Conservation (phyloP, 176 grass and related monocot genomes). For the sorghum (Sorghum bicolor) region Sorghum_bicolor_NCBIv3 NC_012875.2:56136001-56136500, state of each 20-base stretch:
- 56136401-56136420: neutral
- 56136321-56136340: neutral
- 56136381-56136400: neutral
- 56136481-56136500: neutral
- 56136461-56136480: neutral
- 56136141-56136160: neutral
- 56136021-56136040: neutral
- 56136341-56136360: neutral
- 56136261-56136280: neutral
- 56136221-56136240: neutral
- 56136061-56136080: neutral
- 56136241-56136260: neutral
- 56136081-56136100: conserved; percentile 28
- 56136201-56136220: neutral
- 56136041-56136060: neutral
- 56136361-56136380: neutral
- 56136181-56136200: neutral
- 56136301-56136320: neutral
- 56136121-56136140: neutral
- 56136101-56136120: neutral
- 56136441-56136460: conserved; percentile 20
- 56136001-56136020: neutral
- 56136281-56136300: no score
- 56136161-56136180: neutral
- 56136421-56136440: neutral